Evolutionary conservation across 768 basidiomycete genomes (phyloP).

Genomic region (Trametes meyenii): DNA sequence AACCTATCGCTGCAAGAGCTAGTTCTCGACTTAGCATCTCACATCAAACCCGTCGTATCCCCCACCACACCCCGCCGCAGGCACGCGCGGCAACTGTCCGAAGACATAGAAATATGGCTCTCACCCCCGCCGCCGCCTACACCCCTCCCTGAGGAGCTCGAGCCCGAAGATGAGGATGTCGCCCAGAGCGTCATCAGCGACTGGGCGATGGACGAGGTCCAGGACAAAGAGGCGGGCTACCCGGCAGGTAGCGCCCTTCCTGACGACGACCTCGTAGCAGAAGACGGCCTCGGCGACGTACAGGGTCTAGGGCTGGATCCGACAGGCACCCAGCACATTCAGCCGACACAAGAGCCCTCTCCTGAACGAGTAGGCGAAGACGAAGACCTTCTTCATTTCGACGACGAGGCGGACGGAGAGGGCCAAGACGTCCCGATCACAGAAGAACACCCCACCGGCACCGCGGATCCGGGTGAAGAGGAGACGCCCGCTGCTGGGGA

Average conservation of each 20-base stretch:
- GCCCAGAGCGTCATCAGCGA: constrained; percentile 20
- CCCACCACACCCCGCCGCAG: constrained; percentile 14
- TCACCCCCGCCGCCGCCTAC: constrained; percentile 7
- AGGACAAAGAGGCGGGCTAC: neutral
- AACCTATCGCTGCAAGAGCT: constrained; percentile 1
- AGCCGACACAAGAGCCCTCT: too few relatives aligned
- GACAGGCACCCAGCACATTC: too few relatives aligned
- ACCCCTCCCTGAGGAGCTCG: constrained; percentile 5
- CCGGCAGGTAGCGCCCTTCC: too few relatives aligned
- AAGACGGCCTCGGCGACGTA: too few relatives aligned
- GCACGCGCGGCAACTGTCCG: constrained; percentile 1
- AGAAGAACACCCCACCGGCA: too few relatives aligned
- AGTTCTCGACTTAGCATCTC: constrained; percentile 5
- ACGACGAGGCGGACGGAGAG: neutral
- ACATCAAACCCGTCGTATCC: constrained; percentile 14
- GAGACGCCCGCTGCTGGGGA: neutral
- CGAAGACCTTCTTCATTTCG: neutral
- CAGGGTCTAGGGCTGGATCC: neutral
- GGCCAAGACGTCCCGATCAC: neutral
- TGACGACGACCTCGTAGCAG: too few relatives aligned
- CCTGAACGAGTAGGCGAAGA: neutral
- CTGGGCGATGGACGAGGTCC: constrained; percentile 19
- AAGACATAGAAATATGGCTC: neutral
- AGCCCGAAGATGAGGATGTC: constrained; percentile 12
- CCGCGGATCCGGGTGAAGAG: neutral